A percentile compares a stretch with the other conserved stretches of the same genome.
Conservation (phyloP, 257 asterid species). For the Scutellaria galericulata region DNA sequence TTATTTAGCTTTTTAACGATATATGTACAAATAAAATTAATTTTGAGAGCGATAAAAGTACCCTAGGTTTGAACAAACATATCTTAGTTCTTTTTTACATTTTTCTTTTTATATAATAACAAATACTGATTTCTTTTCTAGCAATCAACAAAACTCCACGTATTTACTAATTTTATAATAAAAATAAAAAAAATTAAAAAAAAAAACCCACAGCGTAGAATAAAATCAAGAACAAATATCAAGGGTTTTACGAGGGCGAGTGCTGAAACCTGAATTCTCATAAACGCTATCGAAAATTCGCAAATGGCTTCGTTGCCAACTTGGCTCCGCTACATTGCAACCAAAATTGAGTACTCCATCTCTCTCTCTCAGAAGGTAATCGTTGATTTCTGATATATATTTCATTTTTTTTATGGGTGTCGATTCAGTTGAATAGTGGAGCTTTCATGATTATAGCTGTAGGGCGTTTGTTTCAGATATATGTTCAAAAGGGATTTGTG, state of each 20-base stretch:
- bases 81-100: too few relatives aligned
- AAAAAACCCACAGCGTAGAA: not conserved
- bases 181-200: not conserved
- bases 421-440: not conserved
- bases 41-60: too few relatives aligned
- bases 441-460: not conserved
- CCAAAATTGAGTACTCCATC: conserved; percentile 65
- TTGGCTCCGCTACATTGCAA: conserved; percentile 64
- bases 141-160: not conserved
- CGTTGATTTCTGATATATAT: not conserved
- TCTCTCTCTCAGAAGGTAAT: conserved; percentile 63
- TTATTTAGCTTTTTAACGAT: too few relatives aligned
- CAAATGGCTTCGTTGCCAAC: conserved; percentile 64
- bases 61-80: too few relatives aligned
- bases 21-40: too few relatives aligned
- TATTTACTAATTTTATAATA: not conserved
- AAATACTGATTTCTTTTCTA: too few relatives aligned
- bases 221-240: not conserved
- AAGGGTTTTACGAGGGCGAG: conserved; percentile 37
- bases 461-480: conserved; percentile 15
- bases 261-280: conserved; percentile 9
- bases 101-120: too few relatives aligned
- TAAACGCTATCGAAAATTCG: not conserved
- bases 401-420: not conserved
- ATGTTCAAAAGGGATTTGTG: not conserved